Percentiles rank a stretch among this genome's conserved stretches.
phyloP scores from a whole-genome alignment of 176 grass and related monocot species.

The Stipa capillata region DNA sequence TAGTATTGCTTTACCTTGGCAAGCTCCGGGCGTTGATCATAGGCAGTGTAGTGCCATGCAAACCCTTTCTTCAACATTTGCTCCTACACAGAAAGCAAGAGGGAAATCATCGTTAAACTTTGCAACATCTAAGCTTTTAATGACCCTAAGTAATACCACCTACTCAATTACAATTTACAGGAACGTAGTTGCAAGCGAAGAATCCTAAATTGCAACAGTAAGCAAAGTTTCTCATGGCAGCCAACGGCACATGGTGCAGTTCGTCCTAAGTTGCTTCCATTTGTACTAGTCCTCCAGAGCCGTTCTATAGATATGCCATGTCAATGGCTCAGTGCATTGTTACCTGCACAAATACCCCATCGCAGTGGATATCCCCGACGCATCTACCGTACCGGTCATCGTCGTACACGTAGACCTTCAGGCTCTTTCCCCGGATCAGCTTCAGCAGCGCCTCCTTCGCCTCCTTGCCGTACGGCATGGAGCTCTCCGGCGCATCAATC shows the following conservation, averaged over 20 bases:
- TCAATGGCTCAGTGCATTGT: not conserved
- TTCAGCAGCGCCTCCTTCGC: constrained; percentile 80
- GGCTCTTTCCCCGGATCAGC: constrained; percentile 66
- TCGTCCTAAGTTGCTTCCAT: not conserved
- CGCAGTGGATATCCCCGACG: constrained; percentile 80
- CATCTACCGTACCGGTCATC: constrained; percentile 71
- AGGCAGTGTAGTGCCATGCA: constrained; percentile 89
- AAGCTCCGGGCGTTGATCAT: constrained; percentile 74
- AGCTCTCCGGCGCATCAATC: constrained; percentile 89
- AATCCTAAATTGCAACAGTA: not conserved
- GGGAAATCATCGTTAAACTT: not conserved
- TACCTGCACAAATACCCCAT: constrained; percentile 75
- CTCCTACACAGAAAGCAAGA: constrained; percentile 30
- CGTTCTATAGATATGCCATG: not conserved
- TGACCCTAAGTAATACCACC: not conserved
- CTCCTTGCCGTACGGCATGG: constrained; percentile 93
- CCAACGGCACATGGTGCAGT: not conserved
- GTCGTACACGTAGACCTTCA: constrained; percentile 56
- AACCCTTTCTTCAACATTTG: constrained; percentile 95
- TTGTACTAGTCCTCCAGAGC: not conserved
- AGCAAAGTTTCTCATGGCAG: not conserved
- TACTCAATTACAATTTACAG: not conserved
- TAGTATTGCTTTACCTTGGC: constrained; percentile 39
- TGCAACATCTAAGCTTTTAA: not conserved
- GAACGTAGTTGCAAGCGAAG: not conserved